Base-by-base conservation (phyloP, 31 red algal genomes). In the Odonthalia washingtoniensis region DNA sequence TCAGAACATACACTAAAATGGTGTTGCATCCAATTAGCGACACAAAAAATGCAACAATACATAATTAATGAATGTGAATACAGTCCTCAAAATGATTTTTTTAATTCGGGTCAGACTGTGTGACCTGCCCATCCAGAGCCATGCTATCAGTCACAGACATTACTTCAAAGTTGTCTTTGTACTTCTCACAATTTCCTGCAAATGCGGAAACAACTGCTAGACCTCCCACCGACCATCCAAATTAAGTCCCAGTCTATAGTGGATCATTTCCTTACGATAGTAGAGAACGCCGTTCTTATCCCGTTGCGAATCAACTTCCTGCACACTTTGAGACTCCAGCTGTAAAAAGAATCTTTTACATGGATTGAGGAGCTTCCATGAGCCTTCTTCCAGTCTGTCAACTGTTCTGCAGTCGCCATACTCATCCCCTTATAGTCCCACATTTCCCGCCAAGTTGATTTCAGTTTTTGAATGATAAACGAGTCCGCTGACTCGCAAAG, bases 401-500 rank as follows among this genome's bases (percentile, higher is more conserved):
- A 63, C 16, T 9, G 17, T 0, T 32, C 26, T 12, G 64, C 16
- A 21, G 14, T 0, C 12, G 65, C 65, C 16, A 34, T 30, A 18
- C 33, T 31, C 52, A 65, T 34, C 32, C 41, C 42, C 31, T 72
- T 16, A 18, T 70, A 18, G 16, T 74, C 81, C 67, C 81, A 84
- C 26, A 27, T 24, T 27, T 24, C 5, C 16, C 81, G 64, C 81
- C 81, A 84, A 26, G 33, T 30, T 12, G 32, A 0, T 74, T 84
- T 84, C 16, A 84, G 28, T 28, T 62, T 84, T 63, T 84, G 81
- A 52, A 84, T 84, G 9, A 84, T 46, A 49, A 84, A 84, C 37
- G 68, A 41, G 66, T 84, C 66, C 18, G 66, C 64, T 12, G 67
- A 65, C 34, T 84, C 66, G 9, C 70, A 65, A 6, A 84, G 0